phyloP scores from a whole-genome alignment of 2,329 filamentous ascomycete genomes.

The Fusarium guadeloupense region DNA sequence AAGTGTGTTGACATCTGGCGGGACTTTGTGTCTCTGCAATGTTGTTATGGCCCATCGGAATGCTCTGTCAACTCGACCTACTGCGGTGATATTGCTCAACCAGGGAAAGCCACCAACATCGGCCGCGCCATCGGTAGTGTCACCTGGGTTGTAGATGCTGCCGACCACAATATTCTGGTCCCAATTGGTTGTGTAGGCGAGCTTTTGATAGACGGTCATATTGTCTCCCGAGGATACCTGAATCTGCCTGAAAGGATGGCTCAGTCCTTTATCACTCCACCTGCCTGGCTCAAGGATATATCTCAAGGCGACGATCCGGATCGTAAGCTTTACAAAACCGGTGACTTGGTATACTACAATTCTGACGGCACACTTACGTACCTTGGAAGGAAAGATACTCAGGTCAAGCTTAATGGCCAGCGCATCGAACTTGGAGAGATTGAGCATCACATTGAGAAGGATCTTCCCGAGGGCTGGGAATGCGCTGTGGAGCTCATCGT shows the following conservation, averaged over 20 bases:
- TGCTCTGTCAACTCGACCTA: constrained; percentile 29
- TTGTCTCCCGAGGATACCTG: constrained; percentile 33
- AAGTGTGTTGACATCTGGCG: constrained; percentile 34
- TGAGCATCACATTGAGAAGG: constrained; percentile 52
- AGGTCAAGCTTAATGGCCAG: constrained; percentile 69
- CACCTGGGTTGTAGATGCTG: constrained; percentile 25
- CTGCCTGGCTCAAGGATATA: background rate
- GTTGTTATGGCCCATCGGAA: constrained; percentile 31
- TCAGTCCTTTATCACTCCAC: constrained; percentile 15
- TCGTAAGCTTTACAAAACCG: constrained; percentile 55
- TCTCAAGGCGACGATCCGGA: background rate
- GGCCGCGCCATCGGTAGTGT: constrained; percentile 25
- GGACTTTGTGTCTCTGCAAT: constrained; percentile 24
- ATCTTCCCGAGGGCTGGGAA: constrained; percentile 6
- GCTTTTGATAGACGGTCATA: constrained; percentile 31
- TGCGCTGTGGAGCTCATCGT: constrained; percentile 36
- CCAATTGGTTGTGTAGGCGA: constrained; percentile 26
- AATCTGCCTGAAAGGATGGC: constrained; percentile 27
- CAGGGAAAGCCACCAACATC: constrained; percentile 28
- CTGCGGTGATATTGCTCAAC: constrained; percentile 15
- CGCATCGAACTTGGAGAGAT: constrained; percentile 61
- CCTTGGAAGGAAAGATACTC: constrained; percentile 64
- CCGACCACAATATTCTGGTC: background rate
- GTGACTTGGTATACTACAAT: constrained; percentile 57
- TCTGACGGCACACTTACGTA: constrained; percentile 54